Evolutionary conservation across 2,329 filamentous ascomycete genomes (phyloP), one percentile per base, ranked within the genome.

Genomic region (Pseudogymnoascus sp.): DNA sequence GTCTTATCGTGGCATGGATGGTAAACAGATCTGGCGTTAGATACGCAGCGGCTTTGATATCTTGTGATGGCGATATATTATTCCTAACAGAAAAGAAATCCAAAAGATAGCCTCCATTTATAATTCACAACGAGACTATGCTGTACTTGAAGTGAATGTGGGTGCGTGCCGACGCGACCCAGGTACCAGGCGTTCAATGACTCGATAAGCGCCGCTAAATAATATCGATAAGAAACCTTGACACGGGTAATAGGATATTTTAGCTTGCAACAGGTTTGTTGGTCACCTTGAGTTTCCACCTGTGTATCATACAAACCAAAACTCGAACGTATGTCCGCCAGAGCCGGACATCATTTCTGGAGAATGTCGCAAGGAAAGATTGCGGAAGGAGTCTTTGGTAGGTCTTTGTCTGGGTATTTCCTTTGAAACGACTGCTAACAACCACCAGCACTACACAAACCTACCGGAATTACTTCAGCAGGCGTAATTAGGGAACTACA

Each of bases 401-500:
- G 67, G 73, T 71, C n/a, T 33, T 60, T 33, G 14, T 37, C 14
- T 5, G 21, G 14, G 12, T n/a, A 60, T 16, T n/a, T 41, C 66
- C 16, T 14, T 55, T 52, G 28, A 31, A 38, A 58, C 49, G 58
- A 37, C 45, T 8, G 61, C 55, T 69, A 64, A 67, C 43, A 16
- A n/a, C 28, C 58, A 38, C 11, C 69, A 96, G 93, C 91, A 75
- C 89, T 99, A 76, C 91, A 96, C 79, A 99, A 99, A 78, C 95
- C 95, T 28, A 81, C 87, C 71, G 89, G 88, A 70, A 85, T 93
- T 71, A 91, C 89, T 73, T 97, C 93, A 35, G 93, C 93, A 60
- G 91, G 96, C 75, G 89, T 96, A 38, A 85, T 99, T 67, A 92
- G 93, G 73, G 88, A 93, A 72, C 87, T 96, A 63, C 92, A 97